These are phyloP conservation scores for Odontarrhena argentea DNA, from an alignment of 345 rosid species.

Conservation along the genomic window DNA sequence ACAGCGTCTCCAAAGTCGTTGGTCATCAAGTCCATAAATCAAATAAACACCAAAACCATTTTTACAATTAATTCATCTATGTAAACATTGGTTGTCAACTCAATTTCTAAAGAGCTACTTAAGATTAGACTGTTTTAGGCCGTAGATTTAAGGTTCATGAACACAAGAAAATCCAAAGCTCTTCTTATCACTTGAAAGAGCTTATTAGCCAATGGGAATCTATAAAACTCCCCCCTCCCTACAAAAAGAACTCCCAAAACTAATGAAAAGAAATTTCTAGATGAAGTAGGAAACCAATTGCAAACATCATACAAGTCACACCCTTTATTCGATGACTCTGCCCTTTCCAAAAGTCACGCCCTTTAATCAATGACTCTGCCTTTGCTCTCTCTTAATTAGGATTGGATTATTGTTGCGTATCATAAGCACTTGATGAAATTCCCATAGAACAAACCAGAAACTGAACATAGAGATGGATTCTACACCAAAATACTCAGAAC, in stretches of 20 bases:
- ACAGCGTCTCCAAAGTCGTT: background rate
- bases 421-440: background rate
- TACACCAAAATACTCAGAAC: background rate
- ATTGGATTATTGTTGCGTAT: too few relatives aligned
- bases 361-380: too few relatives aligned
- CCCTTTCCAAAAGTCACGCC: too few relatives aligned
- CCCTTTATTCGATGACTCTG: too few relatives aligned
- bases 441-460: background rate
- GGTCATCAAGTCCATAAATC: background rate
- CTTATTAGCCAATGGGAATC: background rate
- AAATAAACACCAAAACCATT: conserved; percentile 5
- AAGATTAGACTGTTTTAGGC: background rate
- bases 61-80: background rate
- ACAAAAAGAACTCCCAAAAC: background rate
- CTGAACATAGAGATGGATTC: background rate
- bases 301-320: too few relatives aligned
- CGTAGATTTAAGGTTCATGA: background rate
- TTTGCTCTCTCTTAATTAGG: too few relatives aligned
- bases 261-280: too few relatives aligned
- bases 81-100: background rate
- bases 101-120: too few relatives aligned
- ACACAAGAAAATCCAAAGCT: background rate
- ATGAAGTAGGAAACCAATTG: too few relatives aligned
- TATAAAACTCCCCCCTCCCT: background rate
- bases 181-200: background rate